phyloP scores from a whole-genome alignment of 768 basidiomycete genomes.

The Chalciporus piperatus region DNA sequence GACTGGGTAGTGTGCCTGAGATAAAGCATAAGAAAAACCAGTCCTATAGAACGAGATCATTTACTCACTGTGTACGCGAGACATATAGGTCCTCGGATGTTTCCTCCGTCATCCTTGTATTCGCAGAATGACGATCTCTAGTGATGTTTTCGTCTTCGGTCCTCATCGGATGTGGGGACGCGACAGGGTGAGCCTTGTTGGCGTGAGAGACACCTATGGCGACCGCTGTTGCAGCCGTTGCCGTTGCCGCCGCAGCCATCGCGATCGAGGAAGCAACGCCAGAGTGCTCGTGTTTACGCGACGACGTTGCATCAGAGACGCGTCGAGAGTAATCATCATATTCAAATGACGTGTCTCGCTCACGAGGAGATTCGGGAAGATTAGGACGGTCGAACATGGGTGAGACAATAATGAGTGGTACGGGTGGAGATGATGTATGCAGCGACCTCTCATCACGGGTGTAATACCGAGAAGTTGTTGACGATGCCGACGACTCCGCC shows the following conservation, averaged over 20 bases:
- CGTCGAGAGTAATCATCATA: not conserved
- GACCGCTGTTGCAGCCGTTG: no score
- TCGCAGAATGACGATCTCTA: not conserved
- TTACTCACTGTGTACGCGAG: conserved; percentile 7
- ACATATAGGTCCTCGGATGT: not conserved
- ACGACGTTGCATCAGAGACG: not conserved
- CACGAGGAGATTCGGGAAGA: not conserved
- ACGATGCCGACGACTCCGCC: not conserved
- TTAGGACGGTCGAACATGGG: not conserved
- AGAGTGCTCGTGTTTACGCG: not conserved
- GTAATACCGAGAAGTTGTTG: not conserved
- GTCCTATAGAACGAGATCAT: not conserved
- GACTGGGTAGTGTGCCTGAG: no score
- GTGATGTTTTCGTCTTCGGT: not conserved
- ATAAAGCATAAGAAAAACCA: not conserved
- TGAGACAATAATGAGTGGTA: conserved; percentile 4
- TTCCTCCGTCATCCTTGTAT: not conserved
- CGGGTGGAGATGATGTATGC: not conserved
- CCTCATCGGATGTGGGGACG: not conserved
- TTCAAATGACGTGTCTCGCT: not conserved
- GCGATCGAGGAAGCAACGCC: not conserved
- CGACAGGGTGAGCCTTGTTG: not conserved
- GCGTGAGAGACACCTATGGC: not conserved
- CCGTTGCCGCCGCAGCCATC: not conserved
- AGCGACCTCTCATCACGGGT: not conserved